Base-by-base conservation (phyloP, 2,329 filamentous ascomycete genomes). In the Talaromyces verruculosus region DNA sequence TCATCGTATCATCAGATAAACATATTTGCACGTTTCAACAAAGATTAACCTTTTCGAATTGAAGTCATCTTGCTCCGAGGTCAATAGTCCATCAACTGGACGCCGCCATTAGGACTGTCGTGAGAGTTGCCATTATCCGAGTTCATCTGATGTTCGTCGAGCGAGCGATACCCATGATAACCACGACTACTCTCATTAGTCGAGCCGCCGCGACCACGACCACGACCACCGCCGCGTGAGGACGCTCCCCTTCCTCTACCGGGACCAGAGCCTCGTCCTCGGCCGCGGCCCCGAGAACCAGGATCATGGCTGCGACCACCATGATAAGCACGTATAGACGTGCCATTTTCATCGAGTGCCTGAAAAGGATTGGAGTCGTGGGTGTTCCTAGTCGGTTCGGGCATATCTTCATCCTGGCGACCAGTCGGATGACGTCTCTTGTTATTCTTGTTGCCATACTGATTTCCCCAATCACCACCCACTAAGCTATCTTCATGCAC, bases 401-500 rank as follows among this genome's bases (percentile, higher is more conserved):
- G 66, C 22, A 70, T 77, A 62, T 84, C 85, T 43, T 88, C 86
- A 33, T 85, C 84, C 47, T 83, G 82, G 25, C 84, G 68, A 19
- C 80, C 85, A 69, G 89, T 85, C 71, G 89, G 89, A 63, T 77
- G 76, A 41, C 78, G 77, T 59, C 87, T 82, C 78, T 89, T 89
- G 65, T 84, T 79, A 41, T 81, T 78, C 73, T 85, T 89, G 72
- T 85, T 88, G 37, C 84, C 82, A 69, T 87, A 87, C 19, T 86
- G 79, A 71, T 84, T 86, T 71, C 91, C 87, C 72, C 87, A 88
- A 68, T 87, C 85, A 68, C 86, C 87, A 71, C 90, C 88, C 28
- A 80, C 77, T 2, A 81, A 79, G 61, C 88, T 77, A 80, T 94
- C 91, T 62, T 88, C 83, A 76, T 97, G 92, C 57, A 98, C 89